Percentiles rank a stretch among this genome's conserved stretches.
These are phyloP conservation scores for Clarireedia monteithiana DNA, from an alignment of 2,329 filamentous ascomycete species.

Conservation along the genomic window DNA sequence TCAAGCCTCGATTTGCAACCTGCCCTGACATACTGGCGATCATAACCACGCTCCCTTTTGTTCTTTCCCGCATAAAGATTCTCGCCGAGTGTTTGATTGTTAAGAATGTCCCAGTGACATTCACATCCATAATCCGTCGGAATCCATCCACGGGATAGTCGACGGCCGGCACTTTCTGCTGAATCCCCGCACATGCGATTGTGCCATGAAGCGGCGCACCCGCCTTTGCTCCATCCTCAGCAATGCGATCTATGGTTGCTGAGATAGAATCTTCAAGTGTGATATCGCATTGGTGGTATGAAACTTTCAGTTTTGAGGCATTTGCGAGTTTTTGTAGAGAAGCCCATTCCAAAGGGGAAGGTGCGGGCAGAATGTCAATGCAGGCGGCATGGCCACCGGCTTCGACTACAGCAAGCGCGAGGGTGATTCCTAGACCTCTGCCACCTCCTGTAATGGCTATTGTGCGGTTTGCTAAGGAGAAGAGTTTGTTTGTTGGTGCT, in stretches of 20 bases:
- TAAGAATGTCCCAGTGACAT: slow-evolving; percentile 61
- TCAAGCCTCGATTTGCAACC: slow-evolving; percentile 40
- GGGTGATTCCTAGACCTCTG: slow-evolving; percentile 40
- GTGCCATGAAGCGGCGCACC: slow-evolving; percentile 42
- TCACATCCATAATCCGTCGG: slow-evolving; percentile 55
- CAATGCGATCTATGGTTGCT: slow-evolving; percentile 27
- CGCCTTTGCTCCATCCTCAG: slow-evolving; percentile 21
- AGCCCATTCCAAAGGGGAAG: not conserved
- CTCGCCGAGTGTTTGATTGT: slow-evolving; percentile 63
- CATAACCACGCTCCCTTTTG: slow-evolving; percentile 41
- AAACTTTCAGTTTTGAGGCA: slow-evolving; percentile 14
- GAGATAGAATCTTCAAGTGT: slow-evolving; percentile 37
- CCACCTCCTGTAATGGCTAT: slow-evolving; percentile 41
- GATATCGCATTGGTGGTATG: slow-evolving; percentile 35
- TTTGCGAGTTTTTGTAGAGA: slow-evolving; percentile 26
- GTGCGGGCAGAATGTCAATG: slow-evolving; percentile 21
- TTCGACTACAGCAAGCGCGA: slow-evolving; percentile 41
- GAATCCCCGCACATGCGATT: slow-evolving; percentile 60
- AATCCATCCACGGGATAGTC: slow-evolving; percentile 51
- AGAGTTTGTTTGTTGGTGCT: slow-evolving; percentile 28
- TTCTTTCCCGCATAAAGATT: slow-evolving; percentile 38
- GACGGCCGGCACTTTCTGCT: slow-evolving; percentile 59
- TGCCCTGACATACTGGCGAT: slow-evolving; percentile 43
- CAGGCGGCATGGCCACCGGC: slow-evolving; percentile 39
- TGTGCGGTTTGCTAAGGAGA: slow-evolving; percentile 25